phyloP scores from a whole-genome alignment of 768 basidiomycete species.

The Lactarius vividus region DNA sequence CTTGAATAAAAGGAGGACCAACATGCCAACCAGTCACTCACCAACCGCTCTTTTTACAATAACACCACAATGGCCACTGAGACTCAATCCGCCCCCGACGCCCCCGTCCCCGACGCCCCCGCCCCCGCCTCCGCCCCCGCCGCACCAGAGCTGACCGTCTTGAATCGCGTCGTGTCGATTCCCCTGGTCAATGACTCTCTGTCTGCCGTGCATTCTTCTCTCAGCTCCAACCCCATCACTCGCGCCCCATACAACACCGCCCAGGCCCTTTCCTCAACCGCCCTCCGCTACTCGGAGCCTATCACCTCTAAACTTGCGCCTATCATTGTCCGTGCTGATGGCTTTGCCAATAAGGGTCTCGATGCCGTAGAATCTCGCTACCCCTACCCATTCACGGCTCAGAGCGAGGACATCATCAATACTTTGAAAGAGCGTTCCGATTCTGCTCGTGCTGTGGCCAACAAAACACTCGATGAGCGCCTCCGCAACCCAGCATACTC shows the following conservation, averaged over 20 bases:
- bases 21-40: not conserved
- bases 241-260: conserved; percentile 64
- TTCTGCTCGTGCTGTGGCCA: conserved; percentile 52
- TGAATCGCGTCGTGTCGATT: conserved; percentile 65
- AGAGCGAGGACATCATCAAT: conserved; percentile 65
- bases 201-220: conserved; percentile 54
- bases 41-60: not conserved
- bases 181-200: conserved; percentile 68
- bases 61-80: conserved; percentile 38
- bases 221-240: conserved; percentile 59
- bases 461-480: conserved; percentile 63
- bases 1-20: conserved; percentile 9
- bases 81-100: conserved; percentile 33
- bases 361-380: conserved; percentile 71
- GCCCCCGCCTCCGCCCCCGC: not conserved
- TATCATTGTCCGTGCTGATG: conserved; percentile 59
- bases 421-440: conserved; percentile 58
- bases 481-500: conserved; percentile 61
- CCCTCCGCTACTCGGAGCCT: conserved; percentile 52
- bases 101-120: too few species aligned
- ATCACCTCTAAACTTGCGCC: conserved; percentile 65
- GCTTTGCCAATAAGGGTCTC: conserved; percentile 68
- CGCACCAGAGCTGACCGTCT: conserved; percentile 56
- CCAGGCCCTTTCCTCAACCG: conserved; percentile 49
- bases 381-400: conserved; percentile 72